Conservation (phyloP, 495 filamentous ascomycete genomes). For the Recurvomyces mirabilis region DNA sequence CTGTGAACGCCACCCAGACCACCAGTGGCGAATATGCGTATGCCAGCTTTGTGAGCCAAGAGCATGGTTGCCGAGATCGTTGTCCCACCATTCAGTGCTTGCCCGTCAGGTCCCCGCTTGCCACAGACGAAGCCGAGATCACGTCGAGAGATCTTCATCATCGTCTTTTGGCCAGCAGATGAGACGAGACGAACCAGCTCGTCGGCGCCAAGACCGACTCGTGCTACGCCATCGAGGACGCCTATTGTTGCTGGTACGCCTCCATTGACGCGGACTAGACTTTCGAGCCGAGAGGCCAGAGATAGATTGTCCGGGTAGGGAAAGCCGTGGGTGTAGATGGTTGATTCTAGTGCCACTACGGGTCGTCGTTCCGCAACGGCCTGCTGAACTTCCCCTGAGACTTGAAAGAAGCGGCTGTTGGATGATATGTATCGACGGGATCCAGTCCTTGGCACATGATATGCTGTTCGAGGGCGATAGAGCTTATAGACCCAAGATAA, state of each 20-base stretch:
- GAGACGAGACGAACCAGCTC: constrained; percentile 61
- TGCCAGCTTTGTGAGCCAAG: constrained; percentile 75
- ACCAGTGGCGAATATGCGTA: constrained; percentile 85
- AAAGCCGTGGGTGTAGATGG: constrained; percentile 82
- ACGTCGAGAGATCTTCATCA: constrained; percentile 72
- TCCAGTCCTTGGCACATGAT: no score
- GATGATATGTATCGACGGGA: constrained; percentile 26
- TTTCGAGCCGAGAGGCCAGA: constrained; percentile 60
- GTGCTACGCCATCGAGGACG: constrained; percentile 67
- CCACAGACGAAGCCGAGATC: constrained; percentile 76
- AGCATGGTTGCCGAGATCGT: constrained; percentile 90
- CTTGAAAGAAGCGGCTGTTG: constrained; percentile 43
- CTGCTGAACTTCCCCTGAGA: constrained; percentile 73
- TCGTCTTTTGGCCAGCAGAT: constrained; percentile 48
- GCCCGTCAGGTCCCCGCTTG: constrained; percentile 49
- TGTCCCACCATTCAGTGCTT: constrained; percentile 71
- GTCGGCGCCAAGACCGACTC: constrained; percentile 58
- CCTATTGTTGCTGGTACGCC: constrained; percentile 89
- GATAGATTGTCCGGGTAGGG: constrained; percentile 70
- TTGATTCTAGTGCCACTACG: constrained; percentile 84
- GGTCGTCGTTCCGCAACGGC: constrained; percentile 59
- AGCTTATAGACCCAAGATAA: neutral
- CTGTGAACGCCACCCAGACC: constrained; percentile 85
- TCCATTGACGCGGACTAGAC: constrained; percentile 64
- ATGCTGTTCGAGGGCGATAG: neutral